Percentiles rank a stretch among this genome's conserved stretches.
These are phyloP conservation scores for Vaccinium darrowii DNA, from an alignment of 148 eudicot genomes.

Conservation along the genomic window DNA sequence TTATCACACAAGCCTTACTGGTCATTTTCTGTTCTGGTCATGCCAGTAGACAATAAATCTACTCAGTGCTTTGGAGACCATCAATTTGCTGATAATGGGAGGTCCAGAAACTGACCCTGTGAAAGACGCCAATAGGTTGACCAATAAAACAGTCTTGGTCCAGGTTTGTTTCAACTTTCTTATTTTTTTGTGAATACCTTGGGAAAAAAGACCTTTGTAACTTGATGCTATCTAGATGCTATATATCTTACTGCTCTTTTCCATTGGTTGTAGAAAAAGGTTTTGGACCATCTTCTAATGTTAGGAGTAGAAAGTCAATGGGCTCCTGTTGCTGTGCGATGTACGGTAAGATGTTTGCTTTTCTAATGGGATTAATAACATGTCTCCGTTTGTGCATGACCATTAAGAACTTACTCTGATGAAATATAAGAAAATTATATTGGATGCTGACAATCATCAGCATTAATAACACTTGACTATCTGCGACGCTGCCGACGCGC, in stretches of 20 bases:
- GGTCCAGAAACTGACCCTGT: constrained; percentile 62
- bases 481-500: too few species aligned
- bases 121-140: constrained; percentile 60
- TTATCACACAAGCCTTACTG: constrained; percentile 28
- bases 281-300: constrained; percentile 75
- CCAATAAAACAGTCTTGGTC: constrained; percentile 84
- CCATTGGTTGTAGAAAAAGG: constrained; percentile 54
- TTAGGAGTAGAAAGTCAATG: constrained; percentile 98
- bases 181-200: background rate
- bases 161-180: constrained; percentile 58
- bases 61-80: constrained; percentile 84
- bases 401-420: constrained; percentile 1
- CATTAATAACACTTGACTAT: background rate
- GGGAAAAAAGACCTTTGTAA: background rate
- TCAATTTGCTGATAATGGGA: constrained; percentile 62
- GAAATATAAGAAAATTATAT: background rate
- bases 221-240: background rate
- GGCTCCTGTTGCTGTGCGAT: constrained; percentile 92
- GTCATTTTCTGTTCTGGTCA: constrained; percentile 29
- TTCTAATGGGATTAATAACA: background rate
- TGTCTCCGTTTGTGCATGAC: background rate
- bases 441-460: background rate
- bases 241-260: constrained; percentile 10
- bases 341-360: constrained; percentile 55
- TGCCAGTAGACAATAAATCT: constrained; percentile 95